phyloP scores from a whole-genome alignment of 1,284 basidiomycete species.

The Cutaneotrichosporon sp. region DNA sequence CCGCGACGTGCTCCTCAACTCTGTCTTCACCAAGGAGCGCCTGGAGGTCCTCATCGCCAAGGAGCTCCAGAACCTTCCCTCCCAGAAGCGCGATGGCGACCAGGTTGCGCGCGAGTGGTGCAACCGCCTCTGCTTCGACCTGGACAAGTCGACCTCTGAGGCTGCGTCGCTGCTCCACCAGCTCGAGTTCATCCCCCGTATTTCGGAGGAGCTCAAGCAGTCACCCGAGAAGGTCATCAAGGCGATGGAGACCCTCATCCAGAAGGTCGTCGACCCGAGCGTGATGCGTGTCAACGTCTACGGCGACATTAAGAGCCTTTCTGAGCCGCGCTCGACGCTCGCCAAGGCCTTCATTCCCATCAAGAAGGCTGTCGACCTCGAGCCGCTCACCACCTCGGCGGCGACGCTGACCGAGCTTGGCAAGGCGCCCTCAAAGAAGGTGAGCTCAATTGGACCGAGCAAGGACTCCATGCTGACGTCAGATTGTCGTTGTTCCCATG shows the following conservation, averaged over 20 bases:
- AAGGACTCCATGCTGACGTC: not conserved
- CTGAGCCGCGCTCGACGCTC: conserved; percentile 71
- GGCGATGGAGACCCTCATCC: conserved; percentile 72
- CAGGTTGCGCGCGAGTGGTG: conserved; percentile 76
- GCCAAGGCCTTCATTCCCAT: conserved; percentile 68
- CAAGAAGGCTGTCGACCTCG: conserved; percentile 59
- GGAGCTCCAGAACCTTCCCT: conserved; percentile 86
- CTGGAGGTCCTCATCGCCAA: conserved; percentile 86
- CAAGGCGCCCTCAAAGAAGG: conserved; percentile 69
- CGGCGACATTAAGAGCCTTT: conserved; percentile 75
- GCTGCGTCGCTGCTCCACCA: conserved; percentile 72
- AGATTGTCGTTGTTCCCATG: conserved; percentile 84
- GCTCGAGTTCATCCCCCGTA: conserved; percentile 74
- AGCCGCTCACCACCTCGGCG: conserved; percentile 67
- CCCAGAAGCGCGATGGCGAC: conserved; percentile 86
- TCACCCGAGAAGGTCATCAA: conserved; percentile 69
- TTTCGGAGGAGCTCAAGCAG: conserved; percentile 73
- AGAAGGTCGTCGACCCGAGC: conserved; percentile 68
- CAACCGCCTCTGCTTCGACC: conserved; percentile 67
- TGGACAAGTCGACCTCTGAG: conserved; percentile 70
- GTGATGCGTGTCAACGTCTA: conserved; percentile 83
- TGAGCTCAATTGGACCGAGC: conserved; percentile 43
- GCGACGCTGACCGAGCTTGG: conserved; percentile 77
- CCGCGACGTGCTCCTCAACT: conserved; percentile 80
- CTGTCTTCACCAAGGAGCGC: conserved; percentile 79